phyloP scores from a whole-genome alignment of 2,329 filamentous ascomycete species.

The Bertia moriformis region DNA sequence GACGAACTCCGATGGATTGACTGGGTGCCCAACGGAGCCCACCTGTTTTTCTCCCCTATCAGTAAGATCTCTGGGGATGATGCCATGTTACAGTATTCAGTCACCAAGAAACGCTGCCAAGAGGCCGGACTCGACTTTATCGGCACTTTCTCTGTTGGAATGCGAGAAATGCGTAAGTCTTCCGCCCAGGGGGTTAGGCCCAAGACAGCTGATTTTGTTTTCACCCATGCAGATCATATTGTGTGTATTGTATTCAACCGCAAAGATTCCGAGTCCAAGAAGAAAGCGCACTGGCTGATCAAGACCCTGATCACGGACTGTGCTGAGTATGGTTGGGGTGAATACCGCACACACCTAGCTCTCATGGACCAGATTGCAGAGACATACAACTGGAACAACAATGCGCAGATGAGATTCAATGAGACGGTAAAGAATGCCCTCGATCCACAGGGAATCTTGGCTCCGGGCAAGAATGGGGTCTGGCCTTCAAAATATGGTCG shows the following conservation, averaged over 20 bases:
- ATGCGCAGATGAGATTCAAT: conserved; percentile 18
- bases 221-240: conserved; percentile 15
- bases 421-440: conserved; percentile 21
- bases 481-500: conserved; percentile 16
- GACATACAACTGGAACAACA: conserved; percentile 21
- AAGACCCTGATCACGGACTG: conserved; percentile 16
- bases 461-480: conserved; percentile 28
- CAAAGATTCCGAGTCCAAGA: conserved; percentile 14
- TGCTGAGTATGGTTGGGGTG: conserved; percentile 18
- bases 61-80: conserved; percentile 17
- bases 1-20: conserved; percentile 23
- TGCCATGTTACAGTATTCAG: conserved; percentile 15
- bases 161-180: conserved; percentile 25
- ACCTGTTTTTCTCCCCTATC: conserved; percentile 21
- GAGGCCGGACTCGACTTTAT: conserved; percentile 15
- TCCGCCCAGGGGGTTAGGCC: too few species aligned
- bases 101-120: conserved; percentile 11
- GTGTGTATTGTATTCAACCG: conserved; percentile 26
- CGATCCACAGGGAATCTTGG: conserved; percentile 26
- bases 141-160: conserved; percentile 16
- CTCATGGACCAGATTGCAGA: conserved; percentile 22
- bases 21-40: conserved; percentile 21
- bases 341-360: conserved; percentile 23
- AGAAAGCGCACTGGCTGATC: conserved; percentile 18
- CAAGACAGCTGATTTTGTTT: not conserved